Percentiles rank a stretch among this genome's conserved stretches.
These are phyloP conservation scores for Ottelia alismoides DNA, from an alignment of 106 monocot genomes.

Conservation along the genomic window DNA sequence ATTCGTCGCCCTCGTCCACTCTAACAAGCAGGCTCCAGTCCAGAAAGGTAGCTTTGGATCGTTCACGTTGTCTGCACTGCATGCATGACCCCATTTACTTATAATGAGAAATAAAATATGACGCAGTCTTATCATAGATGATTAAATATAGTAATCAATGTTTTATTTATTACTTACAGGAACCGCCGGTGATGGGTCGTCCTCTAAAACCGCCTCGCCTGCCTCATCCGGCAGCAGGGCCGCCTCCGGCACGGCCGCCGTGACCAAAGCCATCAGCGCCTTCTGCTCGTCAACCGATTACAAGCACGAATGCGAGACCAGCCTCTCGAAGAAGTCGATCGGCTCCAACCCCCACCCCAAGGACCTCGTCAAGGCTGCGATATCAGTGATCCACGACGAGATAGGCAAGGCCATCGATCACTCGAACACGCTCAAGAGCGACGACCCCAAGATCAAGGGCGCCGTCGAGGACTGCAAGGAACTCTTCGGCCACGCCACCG, in stretches of 20 bases:
- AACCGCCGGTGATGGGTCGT: constrained; percentile 1
- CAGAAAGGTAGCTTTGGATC: constrained; percentile 31
- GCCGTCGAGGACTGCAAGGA: constrained; percentile 53
- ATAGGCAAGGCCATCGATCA: constrained; percentile 27
- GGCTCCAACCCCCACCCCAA: constrained; percentile 18
- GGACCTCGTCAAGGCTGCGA: constrained; percentile 42
- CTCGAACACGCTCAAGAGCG: constrained; percentile 11
- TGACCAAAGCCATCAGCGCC: constrained; percentile 9
- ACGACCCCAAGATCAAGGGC: constrained; percentile 34
- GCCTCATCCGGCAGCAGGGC: too few species aligned
- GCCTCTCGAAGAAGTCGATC: constrained; percentile 6
- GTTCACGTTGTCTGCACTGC: constrained; percentile 18
- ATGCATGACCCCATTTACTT: too few species aligned
- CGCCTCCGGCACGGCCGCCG: too few species aligned
- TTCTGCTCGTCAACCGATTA: constrained; percentile 23
- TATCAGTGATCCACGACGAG: constrained; percentile 33
- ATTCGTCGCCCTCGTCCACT: not conserved
- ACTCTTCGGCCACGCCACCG: constrained; percentile 25
- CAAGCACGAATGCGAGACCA: constrained; percentile 13
- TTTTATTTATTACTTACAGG: not conserved
- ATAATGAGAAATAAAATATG: too few species aligned
- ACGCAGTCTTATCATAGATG: too few species aligned
- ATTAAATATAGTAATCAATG: constrained; percentile 7
- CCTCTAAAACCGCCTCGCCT: constrained; percentile 22
- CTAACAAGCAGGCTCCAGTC: constrained; percentile 10